phyloP scores from a whole-genome alignment of 805 yeast species.

The Osmozyma mogii region DNA sequence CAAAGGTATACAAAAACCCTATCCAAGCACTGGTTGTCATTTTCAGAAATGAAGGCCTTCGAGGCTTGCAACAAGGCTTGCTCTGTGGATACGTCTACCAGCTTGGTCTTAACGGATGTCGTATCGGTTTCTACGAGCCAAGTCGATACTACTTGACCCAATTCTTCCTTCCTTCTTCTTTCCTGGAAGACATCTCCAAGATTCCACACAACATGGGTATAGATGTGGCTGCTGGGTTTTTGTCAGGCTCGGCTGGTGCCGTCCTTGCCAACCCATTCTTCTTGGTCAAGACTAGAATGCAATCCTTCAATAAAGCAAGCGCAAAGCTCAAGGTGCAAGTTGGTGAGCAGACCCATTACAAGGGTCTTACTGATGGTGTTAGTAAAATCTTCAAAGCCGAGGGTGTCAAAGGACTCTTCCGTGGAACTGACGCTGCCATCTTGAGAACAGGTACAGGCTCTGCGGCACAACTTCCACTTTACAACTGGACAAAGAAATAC shows the following conservation, averaged over 20 bases:
- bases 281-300: slow-evolving; percentile 93
- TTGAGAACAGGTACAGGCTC: slow-evolving; percentile 95
- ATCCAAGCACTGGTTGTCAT: slow-evolving; percentile 74
- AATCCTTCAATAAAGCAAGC: slow-evolving; percentile 66
- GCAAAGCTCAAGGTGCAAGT: slow-evolving; percentile 31
- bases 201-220: slow-evolving; percentile 39
- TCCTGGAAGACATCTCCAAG: slow-evolving; percentile 28
- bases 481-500: slow-evolving; percentile 65
- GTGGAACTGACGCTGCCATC: slow-evolving; percentile 93
- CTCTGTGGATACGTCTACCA: slow-evolving; percentile 87
- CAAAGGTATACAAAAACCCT: slow-evolving; percentile 67
- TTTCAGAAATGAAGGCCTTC: slow-evolving; percentile 71
- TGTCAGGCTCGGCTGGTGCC: slow-evolving; percentile 87
- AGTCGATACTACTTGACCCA: slow-evolving; percentile 53
- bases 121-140: slow-evolving; percentile 93
- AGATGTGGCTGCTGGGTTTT: slow-evolving; percentile 72
- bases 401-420: slow-evolving; percentile 71
- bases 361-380: slow-evolving; percentile 61
- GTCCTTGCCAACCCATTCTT: slow-evolving; percentile 85
- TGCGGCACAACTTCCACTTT: slow-evolving; percentile 87
- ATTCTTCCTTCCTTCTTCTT: slow-evolving; percentile 41
- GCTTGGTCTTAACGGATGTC: slow-evolving; percentile 84
- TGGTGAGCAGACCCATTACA: slow-evolving; percentile 91
- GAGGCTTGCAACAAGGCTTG: slow-evolving; percentile 86
- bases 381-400: slow-evolving; percentile 51